These are phyloP conservation scores for Cladosporium sp. DNA, from an alignment of 2,329 filamentous ascomycete species.

Conservation along the genomic window DNA sequence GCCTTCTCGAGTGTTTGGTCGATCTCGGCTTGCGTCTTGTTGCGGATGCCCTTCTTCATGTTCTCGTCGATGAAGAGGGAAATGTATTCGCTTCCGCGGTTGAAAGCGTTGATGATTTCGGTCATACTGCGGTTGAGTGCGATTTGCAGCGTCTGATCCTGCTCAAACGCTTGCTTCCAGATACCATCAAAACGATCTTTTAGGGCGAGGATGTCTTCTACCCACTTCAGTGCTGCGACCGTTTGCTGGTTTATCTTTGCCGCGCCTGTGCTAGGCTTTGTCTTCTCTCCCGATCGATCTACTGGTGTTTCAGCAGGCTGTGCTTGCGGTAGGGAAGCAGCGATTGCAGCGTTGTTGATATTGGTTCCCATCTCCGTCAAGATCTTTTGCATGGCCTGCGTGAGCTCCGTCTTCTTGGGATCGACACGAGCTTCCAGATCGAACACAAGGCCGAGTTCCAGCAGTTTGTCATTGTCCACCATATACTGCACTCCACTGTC, in stretches of 20 bases:
- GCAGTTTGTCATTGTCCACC: slow-evolving; percentile 80
- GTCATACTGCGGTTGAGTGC: slow-evolving; percentile 81
- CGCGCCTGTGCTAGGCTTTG: slow-evolving; percentile 42
- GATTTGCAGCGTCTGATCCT: slow-evolving; percentile 73
- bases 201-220: slow-evolving; percentile 78
- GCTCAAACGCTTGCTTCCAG: slow-evolving; percentile 66
- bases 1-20: slow-evolving; percentile 83
- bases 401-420: slow-evolving; percentile 63
- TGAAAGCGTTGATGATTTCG: slow-evolving; percentile 87
- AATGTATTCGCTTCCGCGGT: slow-evolving; percentile 81
- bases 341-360: slow-evolving; percentile 65
- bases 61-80: slow-evolving; percentile 97
- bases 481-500: slow-evolving; percentile 84
- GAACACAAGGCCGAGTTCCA: slow-evolving; percentile 78
- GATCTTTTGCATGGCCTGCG: slow-evolving; percentile 64
- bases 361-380: slow-evolving; percentile 76
- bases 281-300: slow-evolving; percentile 44
- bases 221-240: slow-evolving; percentile 85
- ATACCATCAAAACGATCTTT: slow-evolving; percentile 88
- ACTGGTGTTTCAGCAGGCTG: slow-evolving; percentile 45
- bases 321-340: slow-evolving; percentile 46
- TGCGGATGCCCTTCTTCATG: slow-evolving; percentile 87
- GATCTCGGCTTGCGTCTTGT: slow-evolving; percentile 84
- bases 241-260: slow-evolving; percentile 68
- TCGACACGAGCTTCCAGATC: slow-evolving; percentile 75